Evolutionary conservation across 768 basidiomycete species (phyloP).

Genomic region (Tylopilus felleus): DNA sequence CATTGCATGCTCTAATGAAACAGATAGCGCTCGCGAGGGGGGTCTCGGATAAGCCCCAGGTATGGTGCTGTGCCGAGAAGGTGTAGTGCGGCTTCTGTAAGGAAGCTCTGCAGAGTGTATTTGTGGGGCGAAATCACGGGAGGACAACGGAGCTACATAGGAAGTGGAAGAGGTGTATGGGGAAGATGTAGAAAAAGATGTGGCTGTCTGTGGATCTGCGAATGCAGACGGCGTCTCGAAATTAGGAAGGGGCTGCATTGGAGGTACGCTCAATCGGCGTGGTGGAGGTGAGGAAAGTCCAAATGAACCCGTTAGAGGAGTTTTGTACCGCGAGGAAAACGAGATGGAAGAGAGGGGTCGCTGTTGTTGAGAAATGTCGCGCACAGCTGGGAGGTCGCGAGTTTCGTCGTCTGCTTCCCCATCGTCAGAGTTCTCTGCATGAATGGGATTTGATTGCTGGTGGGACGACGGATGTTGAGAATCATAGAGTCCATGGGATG

Average conservation of each 20-base stretch:
- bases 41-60: conserved; percentile 39
- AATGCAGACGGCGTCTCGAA: conserved; percentile 78
- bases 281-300: conserved; percentile 54
- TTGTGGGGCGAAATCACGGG: conserved; percentile 38
- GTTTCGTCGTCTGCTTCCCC: conserved; percentile 48
- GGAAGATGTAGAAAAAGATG: conserved; percentile 38
- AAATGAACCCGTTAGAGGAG: conserved; percentile 64
- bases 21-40: conserved; percentile 34
- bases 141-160: conserved; percentile 37
- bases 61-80: conserved; percentile 33
- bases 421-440: conserved; percentile 43
- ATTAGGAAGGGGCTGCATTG: conserved; percentile 66
- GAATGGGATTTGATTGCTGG: conserved; percentile 20
- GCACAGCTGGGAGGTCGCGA: conserved; percentile 38
- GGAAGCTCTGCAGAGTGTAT: conserved; percentile 35
- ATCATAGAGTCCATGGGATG: conserved; percentile 14
- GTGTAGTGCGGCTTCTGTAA: conserved; percentile 35
- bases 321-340: conserved; percentile 75
- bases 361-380: conserved; percentile 36
- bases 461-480: conserved; percentile 7
- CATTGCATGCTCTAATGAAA: conserved; percentile 64
- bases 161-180: conserved; percentile 36
- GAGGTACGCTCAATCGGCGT: conserved; percentile 45
- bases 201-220: conserved; percentile 40
- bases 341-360: conserved; percentile 67